Base-by-base conservation (phyloP, 768 basidiomycete genomes). In the Collybia sp. region DNA sequence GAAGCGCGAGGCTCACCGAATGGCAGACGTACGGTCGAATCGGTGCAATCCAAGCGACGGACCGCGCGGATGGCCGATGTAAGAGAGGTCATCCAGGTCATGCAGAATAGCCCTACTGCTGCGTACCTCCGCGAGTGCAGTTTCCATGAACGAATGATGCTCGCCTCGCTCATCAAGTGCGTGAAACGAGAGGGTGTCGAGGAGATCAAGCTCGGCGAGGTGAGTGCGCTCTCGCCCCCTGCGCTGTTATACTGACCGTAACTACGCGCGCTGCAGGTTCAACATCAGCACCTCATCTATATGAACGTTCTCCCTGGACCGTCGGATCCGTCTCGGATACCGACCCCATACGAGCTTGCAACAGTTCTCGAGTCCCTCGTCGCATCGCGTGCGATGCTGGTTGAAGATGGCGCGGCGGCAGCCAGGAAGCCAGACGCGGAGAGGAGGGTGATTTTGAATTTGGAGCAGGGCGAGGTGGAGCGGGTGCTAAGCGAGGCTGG, bases 41-140 rank as follows among this genome's bases (percentile, higher is more conserved):
- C 90, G 13, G 83, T 85, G 5, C 76, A 78, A 48, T 59, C 71
- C 25, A 63, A 65, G 1, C 64, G 66, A 44, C 63, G 66, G 50
- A 69, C 80, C 0, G 91, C 87, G 11, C 72, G 76, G 17, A 78
- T 79, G 0, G 76, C 75, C 15, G 88, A 95, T 46, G 82, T 95
- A 53, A 79, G 75, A 55, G 77, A 82, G 42, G 91, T 95, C 8
- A 81, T 93, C 44, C 79, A 80, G 53, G 79, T 78, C 34, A 88
- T 95, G 85, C 92, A 94, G 57, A 91, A 89, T 54, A 93, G 88
- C 53, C 93, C 93, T 2, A 91, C 85, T 1, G 87, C 90, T 3
- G 83, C 83, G 12, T 96, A 85, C 58, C 65, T 97, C 18, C 77
- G 78, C 39, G 83, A 88, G 31, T 85, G 91, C 54, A 88, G 88